Conservation (phyloP, 352 stramenopile genomes). For the Blastocystis sp. region DNA sequence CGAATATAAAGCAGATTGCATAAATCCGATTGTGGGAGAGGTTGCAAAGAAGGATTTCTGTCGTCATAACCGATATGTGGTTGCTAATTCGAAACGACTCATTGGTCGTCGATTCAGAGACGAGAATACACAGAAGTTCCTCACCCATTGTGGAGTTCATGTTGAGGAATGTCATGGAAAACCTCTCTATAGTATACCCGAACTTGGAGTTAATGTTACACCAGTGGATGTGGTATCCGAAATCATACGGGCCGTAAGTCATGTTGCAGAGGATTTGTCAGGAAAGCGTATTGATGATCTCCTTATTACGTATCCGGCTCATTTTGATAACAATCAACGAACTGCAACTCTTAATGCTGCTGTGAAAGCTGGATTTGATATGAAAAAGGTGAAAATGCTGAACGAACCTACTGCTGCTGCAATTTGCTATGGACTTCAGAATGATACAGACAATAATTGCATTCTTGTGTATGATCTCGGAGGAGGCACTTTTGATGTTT, state of each 20-base stretch:
- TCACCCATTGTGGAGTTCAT: background rate
- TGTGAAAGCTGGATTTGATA: background rate
- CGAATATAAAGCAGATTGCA: background rate
- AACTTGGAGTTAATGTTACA: background rate
- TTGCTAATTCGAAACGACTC: conserved; percentile 2
- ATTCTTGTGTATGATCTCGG: conserved; percentile 75
- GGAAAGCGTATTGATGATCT: background rate
- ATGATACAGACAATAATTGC: conserved; percentile 16
- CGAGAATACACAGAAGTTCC: background rate
- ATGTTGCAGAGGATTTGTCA: background rate
- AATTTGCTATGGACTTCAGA: conserved; percentile 18
- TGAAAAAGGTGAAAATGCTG: background rate
- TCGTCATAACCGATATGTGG: background rate
- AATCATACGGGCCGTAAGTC: background rate
- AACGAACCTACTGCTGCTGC: conserved; percentile 59
- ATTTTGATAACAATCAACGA: conserved; percentile 53
- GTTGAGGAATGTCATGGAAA: background rate
- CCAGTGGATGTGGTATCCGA: background rate
- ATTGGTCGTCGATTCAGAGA: background rate
- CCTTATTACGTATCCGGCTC: background rate
- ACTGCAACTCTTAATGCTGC: conserved; percentile 3
- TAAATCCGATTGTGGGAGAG: background rate
- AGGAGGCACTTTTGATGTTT: conserved; percentile 78
- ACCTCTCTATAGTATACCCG: background rate
- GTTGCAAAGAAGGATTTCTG: conserved; percentile 14